Percentiles rank a stretch among this genome's conserved stretches.
Conservation (phyloP, 176 grass and related monocot genomes). For the Microstegium vimineum region DNA sequence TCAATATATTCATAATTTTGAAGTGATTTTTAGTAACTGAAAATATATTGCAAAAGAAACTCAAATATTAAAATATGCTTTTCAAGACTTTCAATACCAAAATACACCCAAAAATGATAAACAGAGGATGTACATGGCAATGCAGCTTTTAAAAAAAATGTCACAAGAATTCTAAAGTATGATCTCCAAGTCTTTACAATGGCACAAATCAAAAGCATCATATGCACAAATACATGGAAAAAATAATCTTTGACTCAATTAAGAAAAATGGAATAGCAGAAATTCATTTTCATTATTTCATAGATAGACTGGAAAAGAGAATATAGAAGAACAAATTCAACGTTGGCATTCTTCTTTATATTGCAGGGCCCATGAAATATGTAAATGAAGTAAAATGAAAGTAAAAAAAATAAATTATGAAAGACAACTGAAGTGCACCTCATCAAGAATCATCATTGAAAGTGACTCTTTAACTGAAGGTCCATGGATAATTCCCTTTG, state of each 20-base stretch:
- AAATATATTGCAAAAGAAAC: background rate
- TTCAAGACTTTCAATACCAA: background rate
- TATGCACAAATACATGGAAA: background rate
- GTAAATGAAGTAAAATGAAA: background rate
- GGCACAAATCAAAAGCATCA: constrained; percentile 4
- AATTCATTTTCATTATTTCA: background rate
- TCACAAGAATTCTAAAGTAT: constrained; percentile 1
- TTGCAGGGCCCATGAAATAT: background rate
- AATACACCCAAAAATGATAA: background rate
- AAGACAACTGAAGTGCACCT: constrained; percentile 49
- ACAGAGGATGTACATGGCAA: background rate
- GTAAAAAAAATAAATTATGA: background rate
- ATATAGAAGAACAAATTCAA: background rate
- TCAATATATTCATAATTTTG: background rate
- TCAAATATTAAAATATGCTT: background rate
- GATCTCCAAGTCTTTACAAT: background rate
- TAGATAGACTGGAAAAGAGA: background rate
- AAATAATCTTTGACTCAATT: background rate
- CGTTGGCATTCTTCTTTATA: constrained; percentile 14
- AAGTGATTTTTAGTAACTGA: background rate
- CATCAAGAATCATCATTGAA: constrained; percentile 93
- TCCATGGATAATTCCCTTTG: constrained; percentile 65
- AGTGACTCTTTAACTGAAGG: constrained; percentile 83
- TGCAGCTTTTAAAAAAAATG: background rate
- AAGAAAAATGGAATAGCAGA: background rate